Evolutionary conservation across 2,329 filamentous ascomycete genomes (phyloP).

Genomic region (Fusarium ramigenum): DNA sequence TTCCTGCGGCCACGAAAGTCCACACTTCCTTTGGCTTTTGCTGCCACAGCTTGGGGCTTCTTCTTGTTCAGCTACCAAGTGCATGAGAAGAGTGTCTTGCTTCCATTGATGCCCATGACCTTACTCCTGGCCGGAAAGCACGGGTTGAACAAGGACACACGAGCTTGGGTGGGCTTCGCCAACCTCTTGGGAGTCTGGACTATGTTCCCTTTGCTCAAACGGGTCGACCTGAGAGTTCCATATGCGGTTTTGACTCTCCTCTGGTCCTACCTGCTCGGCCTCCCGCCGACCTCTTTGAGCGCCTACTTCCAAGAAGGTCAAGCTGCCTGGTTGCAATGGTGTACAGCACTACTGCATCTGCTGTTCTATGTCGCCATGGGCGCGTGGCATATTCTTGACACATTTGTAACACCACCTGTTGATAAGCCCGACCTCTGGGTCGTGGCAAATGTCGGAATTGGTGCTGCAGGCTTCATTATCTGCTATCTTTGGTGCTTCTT

Average conservation of each 20-base stretch:
- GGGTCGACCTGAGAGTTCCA: constrained; percentile 84
- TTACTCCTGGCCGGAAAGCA: constrained; percentile 81
- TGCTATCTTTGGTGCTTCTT: constrained; percentile 93
- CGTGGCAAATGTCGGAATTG: constrained; percentile 87
- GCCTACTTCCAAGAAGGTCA: constrained; percentile 69
- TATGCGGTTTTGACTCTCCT: constrained; percentile 86
- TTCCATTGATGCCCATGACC: constrained; percentile 94
- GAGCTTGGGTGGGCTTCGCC: constrained; percentile 95
- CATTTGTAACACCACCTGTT: constrained; percentile 71
- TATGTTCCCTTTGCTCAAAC: constrained; percentile 87
- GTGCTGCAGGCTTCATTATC: constrained; percentile 83
- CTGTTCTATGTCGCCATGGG: constrained; percentile 81
- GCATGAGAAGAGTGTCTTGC: constrained; percentile 94
- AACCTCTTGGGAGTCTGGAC: constrained; percentile 93
- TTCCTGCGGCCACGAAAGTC: constrained; percentile 81
- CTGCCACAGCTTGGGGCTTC: constrained; percentile 92
- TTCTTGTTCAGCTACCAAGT: constrained; percentile 98
- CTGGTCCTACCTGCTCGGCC: constrained; percentile 90
- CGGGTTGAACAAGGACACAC: constrained; percentile 77
- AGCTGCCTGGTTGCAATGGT: constrained; percentile 52
- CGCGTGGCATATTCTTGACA: constrained; percentile 82
- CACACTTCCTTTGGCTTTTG: constrained; percentile 81
- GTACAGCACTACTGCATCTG: constrained; percentile 75
- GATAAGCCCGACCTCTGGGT: constrained; percentile 95
- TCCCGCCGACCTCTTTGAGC: constrained; percentile 79